Evolutionary conservation across 2,329 filamentous ascomycete species (phyloP), one percentile per base, ranked within the genome.

Genomic region (Trichoderma sp.): DNA sequence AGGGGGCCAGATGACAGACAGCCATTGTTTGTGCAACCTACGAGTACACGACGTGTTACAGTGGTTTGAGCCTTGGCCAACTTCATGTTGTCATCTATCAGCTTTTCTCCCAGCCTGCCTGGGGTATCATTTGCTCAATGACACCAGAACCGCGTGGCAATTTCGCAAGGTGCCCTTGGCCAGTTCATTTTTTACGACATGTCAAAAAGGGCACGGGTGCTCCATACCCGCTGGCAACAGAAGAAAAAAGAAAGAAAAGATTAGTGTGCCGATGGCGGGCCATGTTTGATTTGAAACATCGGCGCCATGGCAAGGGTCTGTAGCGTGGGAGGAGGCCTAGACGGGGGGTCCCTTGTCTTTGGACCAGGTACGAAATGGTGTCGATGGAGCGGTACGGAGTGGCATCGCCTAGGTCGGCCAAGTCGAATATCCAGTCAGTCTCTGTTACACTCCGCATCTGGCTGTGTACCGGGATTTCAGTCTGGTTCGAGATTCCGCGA

Each of bases 261-360:
- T 69, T 69, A 69, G 66, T 61, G 66, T 56, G 56, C 56, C 66
- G 66, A 61, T 51, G 66, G 66, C 56, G 66, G 65, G 65, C 65
- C 66, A 47, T 60, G 66, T 34, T 60, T 43, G 66, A 47, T 61
- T 51, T 69, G 66, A 69, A 69, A 69, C 66, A 61, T 69, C 66
- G 66, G 66, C 66, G 66, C 66, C 18, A 69, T 61, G 56, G 34
- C 66, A 47, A 39, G 66, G 56, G 36, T 61, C n/a, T 15, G 32
- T 67, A 67, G 64, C 51, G 51, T 58, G 32, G 15, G 9, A 26
- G 64, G 11, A 12, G 32, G 18, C 39, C n/a, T 6, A 36, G 28
- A 57, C 64, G 18, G 51, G 51, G 51, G 56, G 18, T 34, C 39
- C 66, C 56, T 21, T 43, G 64, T 57, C 12, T 6, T 4, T 26